phyloP scores from a whole-genome alignment of 306 rosid genomes.

The Lagenaria siceraria region DNA sequence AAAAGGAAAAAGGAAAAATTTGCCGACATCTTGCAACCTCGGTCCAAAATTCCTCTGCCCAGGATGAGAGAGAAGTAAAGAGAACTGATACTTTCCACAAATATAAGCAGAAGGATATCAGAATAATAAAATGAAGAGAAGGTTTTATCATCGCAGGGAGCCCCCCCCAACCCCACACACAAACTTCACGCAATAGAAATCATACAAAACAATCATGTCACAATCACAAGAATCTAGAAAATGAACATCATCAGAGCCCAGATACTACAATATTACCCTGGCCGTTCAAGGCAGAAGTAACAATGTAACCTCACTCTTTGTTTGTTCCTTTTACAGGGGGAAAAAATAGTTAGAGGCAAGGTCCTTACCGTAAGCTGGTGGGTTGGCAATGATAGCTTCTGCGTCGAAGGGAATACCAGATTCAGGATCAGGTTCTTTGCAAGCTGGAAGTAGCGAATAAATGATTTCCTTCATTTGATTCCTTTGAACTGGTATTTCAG shows the following conservation, averaged over 20 bases:
- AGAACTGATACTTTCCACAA: not conserved
- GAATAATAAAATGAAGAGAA: not conserved
- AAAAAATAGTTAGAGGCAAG: conserved; percentile 7
- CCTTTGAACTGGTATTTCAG: conserved; percentile 85
- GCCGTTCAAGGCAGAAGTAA: not conserved
- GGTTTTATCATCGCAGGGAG: not conserved
- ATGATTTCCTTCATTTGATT: conserved; percentile 92
- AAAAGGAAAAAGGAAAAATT: not conserved
- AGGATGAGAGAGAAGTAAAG: not conserved
- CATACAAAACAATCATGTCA: not conserved
- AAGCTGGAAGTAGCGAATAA: conserved; percentile 73
- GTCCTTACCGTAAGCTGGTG: conserved; percentile 89
- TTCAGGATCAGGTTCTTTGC: conserved; percentile 84
- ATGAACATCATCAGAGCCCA: not conserved
- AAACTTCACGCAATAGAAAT: not conserved
- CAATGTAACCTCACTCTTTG: not conserved
- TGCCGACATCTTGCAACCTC: not conserved
- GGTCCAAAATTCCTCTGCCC: not conserved
- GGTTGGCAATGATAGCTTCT: conserved; percentile 95
- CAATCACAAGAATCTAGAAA: not conserved
- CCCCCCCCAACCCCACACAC: too few species aligned
- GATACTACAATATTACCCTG: not conserved
- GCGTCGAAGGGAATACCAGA: conserved; percentile 65
- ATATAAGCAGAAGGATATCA: not conserved
- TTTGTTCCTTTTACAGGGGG: not conserved